A percentile compares a stretch with the other conserved stretches of the same genome.
phyloP scores from a whole-genome alignment of 768 basidiomycete genomes.

The Boletales sp. region DNA sequence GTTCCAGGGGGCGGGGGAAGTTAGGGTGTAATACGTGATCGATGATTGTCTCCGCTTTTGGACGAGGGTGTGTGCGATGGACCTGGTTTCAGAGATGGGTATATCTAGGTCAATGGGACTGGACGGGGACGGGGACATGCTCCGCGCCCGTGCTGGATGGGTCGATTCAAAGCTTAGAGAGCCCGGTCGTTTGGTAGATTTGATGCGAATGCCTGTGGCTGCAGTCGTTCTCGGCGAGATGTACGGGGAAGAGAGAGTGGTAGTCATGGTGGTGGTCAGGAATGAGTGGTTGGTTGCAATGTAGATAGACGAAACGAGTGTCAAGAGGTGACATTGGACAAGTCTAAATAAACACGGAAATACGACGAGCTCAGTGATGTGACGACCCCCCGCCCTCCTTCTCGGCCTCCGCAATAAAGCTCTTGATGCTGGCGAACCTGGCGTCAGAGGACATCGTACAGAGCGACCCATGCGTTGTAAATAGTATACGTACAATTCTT shows the following conservation, averaged over 20 bases:
- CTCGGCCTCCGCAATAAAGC: conserved; percentile 81
- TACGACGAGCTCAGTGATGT: conserved; percentile 22
- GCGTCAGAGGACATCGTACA: conserved; percentile 36
- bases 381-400: conserved; percentile 54
- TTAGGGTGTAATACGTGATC: conserved; percentile 26
- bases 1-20: conserved; percentile 24
- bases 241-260: conserved; percentile 7
- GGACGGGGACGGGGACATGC: neutral
- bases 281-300: neutral
- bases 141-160: no score
- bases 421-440: conserved; percentile 68
- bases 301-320: no score
- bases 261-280: neutral
- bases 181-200: conserved; percentile 1
- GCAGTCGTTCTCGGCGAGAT: conserved; percentile 5
- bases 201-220: conserved; percentile 13
- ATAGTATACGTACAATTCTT: conserved; percentile 64
- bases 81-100: neutral
- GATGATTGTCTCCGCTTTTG: conserved; percentile 25
- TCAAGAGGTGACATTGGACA: no score
- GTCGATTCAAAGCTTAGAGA: neutral
- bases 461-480: conserved; percentile 10
- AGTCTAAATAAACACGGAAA: neutral
- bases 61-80: neutral
- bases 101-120: neutral